These are phyloP conservation scores for Fomitopsis pinicola DNA, from an alignment of 1,284 basidiomycete genomes.

Conservation along the genomic window DNA sequence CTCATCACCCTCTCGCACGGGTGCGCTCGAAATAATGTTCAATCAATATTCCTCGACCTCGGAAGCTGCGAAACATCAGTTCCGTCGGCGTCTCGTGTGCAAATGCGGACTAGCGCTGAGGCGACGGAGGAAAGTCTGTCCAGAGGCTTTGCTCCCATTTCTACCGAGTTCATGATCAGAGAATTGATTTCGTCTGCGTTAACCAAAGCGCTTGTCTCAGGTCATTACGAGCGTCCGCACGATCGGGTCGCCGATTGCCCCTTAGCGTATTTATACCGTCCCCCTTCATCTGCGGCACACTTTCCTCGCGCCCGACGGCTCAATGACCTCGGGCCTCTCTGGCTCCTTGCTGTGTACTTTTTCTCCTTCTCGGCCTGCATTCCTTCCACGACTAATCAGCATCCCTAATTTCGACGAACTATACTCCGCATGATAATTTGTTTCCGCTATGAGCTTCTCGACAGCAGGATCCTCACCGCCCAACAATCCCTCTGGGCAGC, in stretches of 20 bases:
- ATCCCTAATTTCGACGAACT: slow-evolving; percentile 25
- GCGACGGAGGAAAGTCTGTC: slow-evolving; percentile 15
- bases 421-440: slow-evolving; percentile 26
- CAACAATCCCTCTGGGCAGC: slow-evolving; percentile 17
- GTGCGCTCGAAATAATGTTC: background rate
- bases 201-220: slow-evolving; percentile 15
- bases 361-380: slow-evolving; percentile 17
- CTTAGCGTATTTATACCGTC: slow-evolving; percentile 16
- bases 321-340: slow-evolving; percentile 27
- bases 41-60: background rate
- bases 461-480: slow-evolving; percentile 16
- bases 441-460: slow-evolving; percentile 21
- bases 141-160: slow-evolving; percentile 4
- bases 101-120: slow-evolving; percentile 18
- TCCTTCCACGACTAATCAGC: slow-evolving; percentile 25
- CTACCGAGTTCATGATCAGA: slow-evolving; percentile 18
- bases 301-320: slow-evolving; percentile 20
- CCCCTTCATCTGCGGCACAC: slow-evolving; percentile 14
- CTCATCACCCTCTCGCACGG: slow-evolving; percentile 20
- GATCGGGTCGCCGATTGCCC: slow-evolving; percentile 18
- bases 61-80: background rate
- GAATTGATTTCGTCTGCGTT: slow-evolving; percentile 22
- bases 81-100: slow-evolving; percentile 1
- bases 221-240: slow-evolving; percentile 20
- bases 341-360: slow-evolving; percentile 24